Evolutionary conservation across 371 early-diverging fungal genomes (phyloP).

Genomic region (Synchytrium microbalum): DNA sequence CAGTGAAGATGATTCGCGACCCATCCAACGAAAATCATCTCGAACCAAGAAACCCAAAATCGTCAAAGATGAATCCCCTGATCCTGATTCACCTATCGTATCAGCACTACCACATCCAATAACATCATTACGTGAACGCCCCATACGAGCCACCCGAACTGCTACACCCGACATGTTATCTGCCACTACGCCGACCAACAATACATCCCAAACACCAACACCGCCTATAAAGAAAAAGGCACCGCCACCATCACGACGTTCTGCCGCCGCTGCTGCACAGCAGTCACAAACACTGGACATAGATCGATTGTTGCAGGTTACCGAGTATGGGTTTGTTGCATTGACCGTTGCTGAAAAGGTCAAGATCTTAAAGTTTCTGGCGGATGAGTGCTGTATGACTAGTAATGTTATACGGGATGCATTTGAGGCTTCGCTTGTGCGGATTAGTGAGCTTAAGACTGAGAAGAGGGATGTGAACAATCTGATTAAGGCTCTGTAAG

Average conservation of each 20-base stretch:
- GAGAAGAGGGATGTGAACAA: slow-evolving; percentile 23
- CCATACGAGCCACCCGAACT: background rate
- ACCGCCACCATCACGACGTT: background rate
- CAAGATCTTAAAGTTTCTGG: slow-evolving; percentile 17
- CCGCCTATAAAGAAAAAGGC: slow-evolving; percentile 3
- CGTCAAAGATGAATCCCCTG: background rate
- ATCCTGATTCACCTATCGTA: no score
- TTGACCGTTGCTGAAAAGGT: slow-evolving; percentile 18
- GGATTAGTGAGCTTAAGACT: slow-evolving; percentile 22
- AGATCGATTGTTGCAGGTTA: background rate
- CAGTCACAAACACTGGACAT: no score
- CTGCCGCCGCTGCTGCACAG: no score
- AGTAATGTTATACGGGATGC: slow-evolving; percentile 14
- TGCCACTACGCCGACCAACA: background rate
- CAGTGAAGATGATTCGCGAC: background rate
- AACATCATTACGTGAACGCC: background rate
- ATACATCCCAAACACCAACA: background rate
- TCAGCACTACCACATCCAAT: background rate
- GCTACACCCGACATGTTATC: background rate
- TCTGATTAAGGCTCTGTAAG: slow-evolving; percentile 18
- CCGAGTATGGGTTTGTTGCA: slow-evolving; percentile 18
- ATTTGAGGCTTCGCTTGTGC: slow-evolving; percentile 20
- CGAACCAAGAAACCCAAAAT: background rate
- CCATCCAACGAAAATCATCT: background rate
- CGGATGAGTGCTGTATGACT: slow-evolving; percentile 14